Percentiles rank a stretch among this genome's conserved stretches.
phyloP scores from a whole-genome alignment of 192 early-diverging fungal species.

The Thamnidium elegans region DNA sequence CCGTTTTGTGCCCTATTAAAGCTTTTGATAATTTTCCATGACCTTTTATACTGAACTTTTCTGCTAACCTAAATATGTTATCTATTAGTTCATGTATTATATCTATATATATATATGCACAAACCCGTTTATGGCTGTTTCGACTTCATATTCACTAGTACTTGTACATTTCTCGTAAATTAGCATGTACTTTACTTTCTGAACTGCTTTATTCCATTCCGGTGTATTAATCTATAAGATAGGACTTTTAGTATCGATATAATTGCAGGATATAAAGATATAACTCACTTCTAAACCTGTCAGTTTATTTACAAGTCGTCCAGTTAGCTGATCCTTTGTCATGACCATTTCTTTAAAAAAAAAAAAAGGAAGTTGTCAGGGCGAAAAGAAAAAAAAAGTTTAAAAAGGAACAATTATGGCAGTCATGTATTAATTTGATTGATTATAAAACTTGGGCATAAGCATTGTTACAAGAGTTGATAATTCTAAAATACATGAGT shows the following conservation, averaged over 20 bases:
- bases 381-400: too few species aligned
- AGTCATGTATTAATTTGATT: too few species aligned
- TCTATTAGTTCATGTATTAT: too few species aligned
- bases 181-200: slow-evolving; percentile 8
- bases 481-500: too few species aligned
- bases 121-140: slow-evolving; percentile 7
- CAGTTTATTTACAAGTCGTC: slow-evolving; percentile 1
- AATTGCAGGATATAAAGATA: background rate
- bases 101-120: background rate
- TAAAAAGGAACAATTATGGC: too few species aligned
- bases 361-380: too few species aligned
- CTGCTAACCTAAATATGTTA: slow-evolving; percentile 5
- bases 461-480: too few species aligned
- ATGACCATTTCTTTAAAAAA: background rate
- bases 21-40: slow-evolving; percentile 5
- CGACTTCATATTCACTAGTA: slow-evolving; percentile 22
- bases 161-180: slow-evolving; percentile 20
- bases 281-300: slow-evolving; percentile 7
- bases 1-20: background rate
- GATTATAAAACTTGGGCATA: too few species aligned
- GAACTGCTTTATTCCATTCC: slow-evolving; percentile 7
- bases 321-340: background rate
- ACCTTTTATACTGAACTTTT: slow-evolving; percentile 22
- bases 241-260: background rate
- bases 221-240: slow-evolving; percentile 4